These are phyloP conservation scores for Colletotrichum sp. DNA, from an alignment of 2,329 filamentous ascomycete species.

Conservation along the genomic window DNA sequence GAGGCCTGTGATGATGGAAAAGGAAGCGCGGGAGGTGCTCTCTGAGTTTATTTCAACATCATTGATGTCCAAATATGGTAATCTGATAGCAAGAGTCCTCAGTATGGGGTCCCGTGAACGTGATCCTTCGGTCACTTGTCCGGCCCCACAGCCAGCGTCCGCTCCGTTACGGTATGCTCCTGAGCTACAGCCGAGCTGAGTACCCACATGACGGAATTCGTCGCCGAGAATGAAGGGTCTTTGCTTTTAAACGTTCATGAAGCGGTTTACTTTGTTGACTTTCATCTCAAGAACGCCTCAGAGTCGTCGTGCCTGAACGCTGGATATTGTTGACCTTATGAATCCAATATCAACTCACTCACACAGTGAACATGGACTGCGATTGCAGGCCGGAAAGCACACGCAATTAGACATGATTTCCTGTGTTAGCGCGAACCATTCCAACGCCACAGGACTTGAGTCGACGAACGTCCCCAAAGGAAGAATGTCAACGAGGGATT, in stretches of 20 bases:
- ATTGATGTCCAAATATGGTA: not conserved
- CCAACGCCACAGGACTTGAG: no score
- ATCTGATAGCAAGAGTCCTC: not conserved
- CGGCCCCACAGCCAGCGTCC: not conserved
- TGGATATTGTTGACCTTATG: fast-evolving
- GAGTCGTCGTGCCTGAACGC: no score
- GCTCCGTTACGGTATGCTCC: not conserved
- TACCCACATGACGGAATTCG: not conserved
- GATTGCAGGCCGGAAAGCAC: fast-evolving
- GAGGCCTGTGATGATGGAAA: not conserved
- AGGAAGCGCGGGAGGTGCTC: fast-evolving
- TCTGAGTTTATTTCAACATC: not conserved
- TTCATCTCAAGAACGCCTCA: not conserved
- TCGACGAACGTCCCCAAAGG: no score
- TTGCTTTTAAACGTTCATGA: slow-evolving; percentile 23
- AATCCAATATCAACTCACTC: no score
- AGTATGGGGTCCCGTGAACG: not conserved
- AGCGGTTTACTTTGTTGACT: slow-evolving; percentile 25
- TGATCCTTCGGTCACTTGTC: not conserved
- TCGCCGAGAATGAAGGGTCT: not conserved
- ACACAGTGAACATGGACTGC: no score
- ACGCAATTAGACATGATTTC: fast-evolving
- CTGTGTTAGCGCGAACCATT: fast-evolving
- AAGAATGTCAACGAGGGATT: no score
- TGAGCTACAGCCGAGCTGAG: not conserved